Evolutionary conservation across 306 rosid genomes (phyloP), one percentile per base, ranked within the genome.

Genomic region (Vigna reflexopilosa): DNA sequence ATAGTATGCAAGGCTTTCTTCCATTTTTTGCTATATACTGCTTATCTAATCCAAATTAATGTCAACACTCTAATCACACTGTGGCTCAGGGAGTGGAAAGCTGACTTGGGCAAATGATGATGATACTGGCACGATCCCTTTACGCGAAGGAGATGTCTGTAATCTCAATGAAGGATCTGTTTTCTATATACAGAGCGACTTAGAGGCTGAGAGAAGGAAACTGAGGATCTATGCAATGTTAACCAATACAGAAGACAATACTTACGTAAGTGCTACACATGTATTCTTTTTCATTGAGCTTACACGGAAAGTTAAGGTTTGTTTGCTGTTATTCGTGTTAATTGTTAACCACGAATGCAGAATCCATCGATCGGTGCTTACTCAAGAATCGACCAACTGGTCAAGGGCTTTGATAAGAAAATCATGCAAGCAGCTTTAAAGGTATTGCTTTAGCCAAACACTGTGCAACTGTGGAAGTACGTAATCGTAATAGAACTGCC

Each of bases 141-240:
- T 95, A 76, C 82, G 78, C 56, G 77, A 82, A 79, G 98, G 97
- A 69, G 97, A 92, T 76, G 44, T 95, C n/a, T 63, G 52, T 49
- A 83, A 86, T 69, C 91, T 95, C 19, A 48, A 30, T 4, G 81
- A 92, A 77, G 98, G 97, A 42, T 80, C 92, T 77, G 77, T 89
- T 32, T 89, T 95, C 87, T 89, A 86, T 50, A 12, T 95, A 50
- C 87, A 85, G 76, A 89, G 97, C 79, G 88, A 67, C 57, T 81
- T 89, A 68, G 87, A 92, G 50, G 2, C 92, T 17, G 86, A 87
- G 24, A 81, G 93, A 36, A 82, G 83, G 58, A 92, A 88, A 84
- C 93, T 95, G 17, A 80, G 90, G 73, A 85, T 95, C 54, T 72
- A 86, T 84, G 93, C 97, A 51, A 82, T 95, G 45, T 92, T 95